Conservation (phyloP, 495 filamentous ascomycete genomes). For the Aspergillus saccharolyticus region DNA sequence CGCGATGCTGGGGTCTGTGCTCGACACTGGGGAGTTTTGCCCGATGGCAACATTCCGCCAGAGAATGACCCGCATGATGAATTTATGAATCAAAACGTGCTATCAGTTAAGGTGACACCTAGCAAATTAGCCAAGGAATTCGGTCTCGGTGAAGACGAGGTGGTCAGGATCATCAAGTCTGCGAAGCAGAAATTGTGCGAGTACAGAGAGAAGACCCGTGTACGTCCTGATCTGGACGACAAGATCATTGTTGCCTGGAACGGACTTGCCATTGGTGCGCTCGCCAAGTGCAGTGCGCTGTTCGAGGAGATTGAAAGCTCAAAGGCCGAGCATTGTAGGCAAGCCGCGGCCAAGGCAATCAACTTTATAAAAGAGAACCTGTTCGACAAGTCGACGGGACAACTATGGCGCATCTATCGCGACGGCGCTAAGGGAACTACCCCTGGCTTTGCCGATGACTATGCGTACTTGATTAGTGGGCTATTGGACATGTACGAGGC, state of each 20-base stretch:
- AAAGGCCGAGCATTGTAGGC: slow-evolving; percentile 53
- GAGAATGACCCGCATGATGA: slow-evolving; percentile 88
- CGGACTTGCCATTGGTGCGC: slow-evolving; percentile 79
- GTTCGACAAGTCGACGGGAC: slow-evolving; percentile 57
- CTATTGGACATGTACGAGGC: slow-evolving; percentile 84
- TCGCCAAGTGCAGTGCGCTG: slow-evolving; percentile 68
- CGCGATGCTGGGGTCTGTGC: slow-evolving; percentile 71
- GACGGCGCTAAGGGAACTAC: slow-evolving; percentile 64
- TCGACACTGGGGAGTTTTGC: slow-evolving; percentile 78
- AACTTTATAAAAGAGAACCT: slow-evolving; percentile 74
- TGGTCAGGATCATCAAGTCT: slow-evolving; percentile 61
- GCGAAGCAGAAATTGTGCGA: slow-evolving; percentile 66
- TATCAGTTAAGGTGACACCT: slow-evolving; percentile 55
- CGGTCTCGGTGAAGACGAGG: slow-evolving; percentile 67
- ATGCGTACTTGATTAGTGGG: slow-evolving; percentile 82
- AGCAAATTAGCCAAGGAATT: slow-evolving; percentile 71
- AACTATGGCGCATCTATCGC: slow-evolving; percentile 71
- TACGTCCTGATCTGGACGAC: slow-evolving; percentile 79
- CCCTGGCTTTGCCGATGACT: slow-evolving; percentile 87
- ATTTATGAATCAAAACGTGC: slow-evolving; percentile 72
- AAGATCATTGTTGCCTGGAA: slow-evolving; percentile 89
- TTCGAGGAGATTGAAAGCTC: slow-evolving; percentile 56
- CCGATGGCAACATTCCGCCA: slow-evolving; percentile 82
- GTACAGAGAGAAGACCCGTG: slow-evolving; percentile 69
- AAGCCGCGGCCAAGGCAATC: slow-evolving; percentile 63